Base-by-base conservation (phyloP, 805 yeast genomes). In the Nakazawaea populi region DNA sequence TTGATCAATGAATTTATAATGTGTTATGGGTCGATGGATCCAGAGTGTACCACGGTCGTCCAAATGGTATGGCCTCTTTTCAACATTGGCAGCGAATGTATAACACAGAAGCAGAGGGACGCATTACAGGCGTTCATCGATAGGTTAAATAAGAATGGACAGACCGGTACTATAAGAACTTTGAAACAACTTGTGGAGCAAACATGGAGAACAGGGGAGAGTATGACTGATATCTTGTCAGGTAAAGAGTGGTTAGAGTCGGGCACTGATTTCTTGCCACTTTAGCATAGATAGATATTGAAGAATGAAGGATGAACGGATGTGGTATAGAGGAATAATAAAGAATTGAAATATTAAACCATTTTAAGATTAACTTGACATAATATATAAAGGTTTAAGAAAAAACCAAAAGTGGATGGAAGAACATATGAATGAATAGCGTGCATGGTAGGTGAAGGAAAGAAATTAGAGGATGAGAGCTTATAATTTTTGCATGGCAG, bases 401-500 rank as follows among this genome's bases (percentile, higher is more conserved):
- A 14, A 38, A n/a, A 10, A 14, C 24, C 24, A 42, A 38, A 36
- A 38, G 18, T 7, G 28, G 9, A 31, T 37, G 24, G 28, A 29
- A 36, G 32, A 24, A 37, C 39, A 9, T 37, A 34, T 28, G 30
- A 41, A 28, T 31, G 27, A 11, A 36, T 10, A 36, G 41, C 11
- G 34, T 18, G 14, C 42, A 45, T 32, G 41, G 37, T n/a, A 36
- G 38, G 18, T 7, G 28, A 12, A 31, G 27, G 24, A 12, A 29
- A 36, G 32, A 24, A 30, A 40, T n/a, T n/a, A n/a, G n/a, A n/a
- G n/a, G n/a, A n/a, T n/a, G 43, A 29, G 28, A 35, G 50, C 78
- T 84, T 89, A 92, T 77, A 92, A 82, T 80, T 92, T 92, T 76
- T 79, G 87, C 98, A 92, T 92, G 75, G 99, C 99, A 75, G 96